Evolutionary conservation across 2,329 filamentous ascomycete genomes (phyloP).

Genomic region (Phialophora expanda): DNA sequence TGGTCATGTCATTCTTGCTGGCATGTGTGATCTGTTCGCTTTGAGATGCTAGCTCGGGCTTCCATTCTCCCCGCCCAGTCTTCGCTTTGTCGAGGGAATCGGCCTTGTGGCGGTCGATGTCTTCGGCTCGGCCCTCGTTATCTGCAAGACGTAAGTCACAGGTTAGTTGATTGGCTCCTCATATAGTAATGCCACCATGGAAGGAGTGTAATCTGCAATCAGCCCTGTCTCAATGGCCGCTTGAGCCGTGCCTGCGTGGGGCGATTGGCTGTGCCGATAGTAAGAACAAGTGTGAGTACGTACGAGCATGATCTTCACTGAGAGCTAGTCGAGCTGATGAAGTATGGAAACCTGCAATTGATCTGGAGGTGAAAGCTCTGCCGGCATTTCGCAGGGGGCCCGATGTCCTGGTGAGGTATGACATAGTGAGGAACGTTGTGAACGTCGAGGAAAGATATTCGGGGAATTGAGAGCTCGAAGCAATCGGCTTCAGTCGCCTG

Average conservation of each 20-base stretch:
- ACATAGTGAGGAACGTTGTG: slow-evolving; percentile 23
- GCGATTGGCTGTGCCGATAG: not conserved
- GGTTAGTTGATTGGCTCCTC: slow-evolving; percentile 11
- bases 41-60: slow-evolving; percentile 36
- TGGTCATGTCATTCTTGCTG: slow-evolving; percentile 35
- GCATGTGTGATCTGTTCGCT: slow-evolving; percentile 33
- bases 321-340: slow-evolving; percentile 30
- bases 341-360: slow-evolving; percentile 32
- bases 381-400: slow-evolving; percentile 24
- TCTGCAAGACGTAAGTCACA: slow-evolving; percentile 20
- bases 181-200: not conserved
- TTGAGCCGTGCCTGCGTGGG: not conserved
- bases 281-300: not conserved
- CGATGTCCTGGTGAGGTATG: slow-evolving; percentile 28
- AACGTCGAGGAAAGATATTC: not conserved
- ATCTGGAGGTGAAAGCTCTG: slow-evolving; percentile 18
- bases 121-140: slow-evolving; percentile 29
- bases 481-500: not conserved
- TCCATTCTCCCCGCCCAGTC: slow-evolving; percentile 39
- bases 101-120: slow-evolving; percentile 38
- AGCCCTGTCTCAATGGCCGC: not conserved
- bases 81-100: slow-evolving; percentile 36
- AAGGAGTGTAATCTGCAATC: not conserved
- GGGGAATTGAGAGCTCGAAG: not conserved
- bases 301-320: slow-evolving; percentile 33